Percentiles rank a stretch among this genome's conserved stretches.
These are phyloP conservation scores for Lagerstroemia fauriei DNA, from an alignment of 441 rosid species.

Conservation along the genomic window DNA sequence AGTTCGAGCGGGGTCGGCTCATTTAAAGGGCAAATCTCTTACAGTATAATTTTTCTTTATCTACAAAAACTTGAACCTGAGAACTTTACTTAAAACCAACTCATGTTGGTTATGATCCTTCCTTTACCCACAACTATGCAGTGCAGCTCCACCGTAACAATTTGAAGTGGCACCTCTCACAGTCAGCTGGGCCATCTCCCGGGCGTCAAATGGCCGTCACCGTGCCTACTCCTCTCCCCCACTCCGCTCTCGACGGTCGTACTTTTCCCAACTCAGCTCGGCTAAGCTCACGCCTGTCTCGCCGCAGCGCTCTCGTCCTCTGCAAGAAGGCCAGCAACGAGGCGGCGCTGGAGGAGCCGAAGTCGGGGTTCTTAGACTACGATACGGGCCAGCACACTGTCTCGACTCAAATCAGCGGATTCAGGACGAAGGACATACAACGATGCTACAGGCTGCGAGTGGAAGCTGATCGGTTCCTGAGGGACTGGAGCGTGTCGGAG, in stretches of 20 bases:
- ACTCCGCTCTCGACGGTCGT: not conserved
- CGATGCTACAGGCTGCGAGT: constrained; percentile 58
- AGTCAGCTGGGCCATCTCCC: not conserved
- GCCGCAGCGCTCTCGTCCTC: constrained; percentile 19
- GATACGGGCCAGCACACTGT: constrained; percentile 67
- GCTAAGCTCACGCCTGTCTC: constrained; percentile 5
- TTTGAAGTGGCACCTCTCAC: not conserved
- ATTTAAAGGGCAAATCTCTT: no score
- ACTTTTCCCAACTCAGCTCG: not conserved
- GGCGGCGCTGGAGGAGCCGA: constrained; percentile 51
- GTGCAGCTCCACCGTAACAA: not conserved
- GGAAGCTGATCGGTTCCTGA: constrained; percentile 69
- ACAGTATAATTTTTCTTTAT: no score
- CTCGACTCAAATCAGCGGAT: constrained; percentile 56
- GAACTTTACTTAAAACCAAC: no score
- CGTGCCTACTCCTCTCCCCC: not conserved
- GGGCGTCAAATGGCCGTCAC: constrained; percentile 7
- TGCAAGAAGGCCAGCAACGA: constrained; percentile 43
- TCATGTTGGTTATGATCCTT: no score
- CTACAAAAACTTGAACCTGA: no score
- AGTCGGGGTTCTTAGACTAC: constrained; percentile 66
- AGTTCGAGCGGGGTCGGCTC: no score
- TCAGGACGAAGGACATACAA: constrained; percentile 60
- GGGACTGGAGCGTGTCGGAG: constrained; percentile 73
- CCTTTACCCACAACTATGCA: not conserved